Percentiles rank a stretch among this genome's conserved stretches.
Evolutionary conservation across 805 yeast genomes (phyloP).

Genomic region (Ogataea angusta): DNA sequence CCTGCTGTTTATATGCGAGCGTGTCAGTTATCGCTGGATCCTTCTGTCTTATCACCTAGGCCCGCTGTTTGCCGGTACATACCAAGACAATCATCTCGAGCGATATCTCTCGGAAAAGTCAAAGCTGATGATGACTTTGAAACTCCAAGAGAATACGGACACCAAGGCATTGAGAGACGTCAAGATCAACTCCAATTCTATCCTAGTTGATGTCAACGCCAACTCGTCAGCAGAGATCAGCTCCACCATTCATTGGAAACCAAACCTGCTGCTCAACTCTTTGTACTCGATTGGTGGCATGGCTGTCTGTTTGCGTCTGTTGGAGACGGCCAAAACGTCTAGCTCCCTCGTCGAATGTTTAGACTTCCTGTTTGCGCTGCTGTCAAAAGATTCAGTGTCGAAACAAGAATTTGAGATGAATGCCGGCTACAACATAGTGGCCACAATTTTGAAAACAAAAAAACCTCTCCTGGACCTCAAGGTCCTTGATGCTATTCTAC

Average conservation of each 20-base stretch:
- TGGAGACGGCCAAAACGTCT: conserved; percentile 42
- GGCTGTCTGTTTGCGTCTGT: conserved; percentile 40
- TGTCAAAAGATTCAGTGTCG: conserved; percentile 49
- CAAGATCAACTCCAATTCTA: conserved; percentile 1
- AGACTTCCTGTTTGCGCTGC: conserved; percentile 39
- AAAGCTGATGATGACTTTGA: conserved; percentile 27
- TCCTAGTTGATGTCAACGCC: conserved; percentile 24
- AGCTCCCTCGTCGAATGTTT: conserved; percentile 35
- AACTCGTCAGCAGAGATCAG: not conserved
- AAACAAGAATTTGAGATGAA: conserved; percentile 55
- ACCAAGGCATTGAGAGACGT: not conserved
- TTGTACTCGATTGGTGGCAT: conserved; percentile 52
- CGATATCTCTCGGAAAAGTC: conserved; percentile 38
- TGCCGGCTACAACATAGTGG: conserved; percentile 59
- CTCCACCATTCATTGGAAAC: conserved; percentile 14
- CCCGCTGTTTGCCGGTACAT: conserved; percentile 47
- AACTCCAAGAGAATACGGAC: conserved; percentile 17
- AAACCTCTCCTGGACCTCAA: conserved; percentile 37
- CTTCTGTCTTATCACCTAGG: conserved; percentile 45
- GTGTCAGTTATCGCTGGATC: conserved; percentile 50
- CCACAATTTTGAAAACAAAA: conserved; percentile 50
- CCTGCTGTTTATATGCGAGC: conserved; percentile 37
- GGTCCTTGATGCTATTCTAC: conserved; percentile 46
- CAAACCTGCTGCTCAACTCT: conserved; percentile 10
- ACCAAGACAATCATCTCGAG: conserved; percentile 37